These are phyloP conservation scores for Euclidium syriacum DNA, from an alignment of 345 rosid genomes.

Conservation along the genomic window DNA sequence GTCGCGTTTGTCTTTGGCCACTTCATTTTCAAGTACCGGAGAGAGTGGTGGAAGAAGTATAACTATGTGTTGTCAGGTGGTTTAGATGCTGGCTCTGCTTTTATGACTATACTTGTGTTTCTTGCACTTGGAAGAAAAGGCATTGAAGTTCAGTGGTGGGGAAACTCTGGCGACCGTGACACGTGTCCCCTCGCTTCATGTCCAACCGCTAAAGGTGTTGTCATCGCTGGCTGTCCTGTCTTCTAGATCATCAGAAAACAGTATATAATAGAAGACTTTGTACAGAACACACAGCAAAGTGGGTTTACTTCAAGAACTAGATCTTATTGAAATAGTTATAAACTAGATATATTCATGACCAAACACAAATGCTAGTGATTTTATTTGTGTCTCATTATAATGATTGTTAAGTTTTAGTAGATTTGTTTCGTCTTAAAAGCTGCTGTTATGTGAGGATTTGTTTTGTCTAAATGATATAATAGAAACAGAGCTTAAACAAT, in stretches of 20 bases:
- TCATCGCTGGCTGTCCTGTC: constrained; percentile 56
- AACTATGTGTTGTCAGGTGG: constrained; percentile 79
- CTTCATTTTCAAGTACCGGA: constrained; percentile 43
- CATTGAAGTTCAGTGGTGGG: constrained; percentile 67
- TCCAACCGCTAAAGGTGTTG: constrained; percentile 62
- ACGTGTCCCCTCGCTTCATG: constrained; percentile 64
- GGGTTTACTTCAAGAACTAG: constrained; percentile 15
- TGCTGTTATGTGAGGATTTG: not conserved
- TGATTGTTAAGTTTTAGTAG: not conserved
- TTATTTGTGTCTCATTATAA: not conserved
- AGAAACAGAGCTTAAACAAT: constrained; percentile 1
- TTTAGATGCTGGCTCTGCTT: constrained; percentile 77
- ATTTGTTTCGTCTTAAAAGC: not conserved
- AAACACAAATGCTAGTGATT: not conserved
- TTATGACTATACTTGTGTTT: constrained; percentile 59
- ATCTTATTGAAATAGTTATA: constrained; percentile 9
- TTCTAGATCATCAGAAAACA: constrained; percentile 21
- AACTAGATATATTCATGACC: not conserved
- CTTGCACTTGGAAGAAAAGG: constrained; percentile 41
- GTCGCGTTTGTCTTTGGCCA: constrained; percentile 56
- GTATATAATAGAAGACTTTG: constrained; percentile 1
- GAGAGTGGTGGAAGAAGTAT: constrained; percentile 64
- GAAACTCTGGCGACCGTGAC: constrained; percentile 61
- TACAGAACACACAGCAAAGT: constrained; percentile 12
- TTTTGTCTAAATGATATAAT: not conserved